phyloP scores from a whole-genome alignment of 1,284 basidiomycete genomes.

The Tremellales sp. region DNA sequence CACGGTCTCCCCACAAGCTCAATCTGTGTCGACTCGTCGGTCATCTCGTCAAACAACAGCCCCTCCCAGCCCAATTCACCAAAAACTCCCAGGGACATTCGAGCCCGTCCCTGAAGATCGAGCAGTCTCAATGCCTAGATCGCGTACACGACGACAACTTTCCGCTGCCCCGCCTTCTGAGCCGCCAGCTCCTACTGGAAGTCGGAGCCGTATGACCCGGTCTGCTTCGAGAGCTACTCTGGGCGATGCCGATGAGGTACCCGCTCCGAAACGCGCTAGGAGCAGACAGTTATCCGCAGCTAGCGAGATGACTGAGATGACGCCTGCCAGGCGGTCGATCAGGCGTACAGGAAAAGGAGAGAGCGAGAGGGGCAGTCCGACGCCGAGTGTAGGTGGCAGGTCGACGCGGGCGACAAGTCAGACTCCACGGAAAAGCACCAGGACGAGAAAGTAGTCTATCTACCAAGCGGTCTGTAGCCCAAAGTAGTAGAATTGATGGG shows the following conservation, averaged over 20 bases:
- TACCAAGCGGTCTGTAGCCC: background rate
- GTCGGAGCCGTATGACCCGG: slow-evolving; percentile 28
- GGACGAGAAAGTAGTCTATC: slow-evolving; percentile 8
- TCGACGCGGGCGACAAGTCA: slow-evolving; percentile 15
- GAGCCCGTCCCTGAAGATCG: background rate
- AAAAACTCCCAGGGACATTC: slow-evolving; percentile 15
- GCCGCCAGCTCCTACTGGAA: slow-evolving; percentile 10
- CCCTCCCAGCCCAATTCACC: slow-evolving; percentile 2
- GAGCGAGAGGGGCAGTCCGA: slow-evolving; percentile 33
- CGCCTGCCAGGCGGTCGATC: slow-evolving; percentile 5
- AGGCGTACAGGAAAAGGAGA: slow-evolving; percentile 18
- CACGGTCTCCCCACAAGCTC: background rate
- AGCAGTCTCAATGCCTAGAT: no score
- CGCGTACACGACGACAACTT: no score
- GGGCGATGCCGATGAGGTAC: slow-evolving; percentile 21
- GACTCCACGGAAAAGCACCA: slow-evolving; percentile 23
- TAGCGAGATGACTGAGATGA: slow-evolving; percentile 14
- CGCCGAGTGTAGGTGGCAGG: slow-evolving; percentile 28
- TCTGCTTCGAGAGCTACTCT: slow-evolving; percentile 28
- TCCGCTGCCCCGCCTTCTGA: no score
- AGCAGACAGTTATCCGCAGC: slow-evolving; percentile 14
- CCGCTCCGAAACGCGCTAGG: slow-evolving; percentile 7
- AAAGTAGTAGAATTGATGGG: no score
- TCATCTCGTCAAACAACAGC: background rate
- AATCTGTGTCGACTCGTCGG: background rate